These are phyloP conservation scores for Mycena floridula DNA, from an alignment of 768 basidiomycete species.

Conservation along the genomic window DNA sequence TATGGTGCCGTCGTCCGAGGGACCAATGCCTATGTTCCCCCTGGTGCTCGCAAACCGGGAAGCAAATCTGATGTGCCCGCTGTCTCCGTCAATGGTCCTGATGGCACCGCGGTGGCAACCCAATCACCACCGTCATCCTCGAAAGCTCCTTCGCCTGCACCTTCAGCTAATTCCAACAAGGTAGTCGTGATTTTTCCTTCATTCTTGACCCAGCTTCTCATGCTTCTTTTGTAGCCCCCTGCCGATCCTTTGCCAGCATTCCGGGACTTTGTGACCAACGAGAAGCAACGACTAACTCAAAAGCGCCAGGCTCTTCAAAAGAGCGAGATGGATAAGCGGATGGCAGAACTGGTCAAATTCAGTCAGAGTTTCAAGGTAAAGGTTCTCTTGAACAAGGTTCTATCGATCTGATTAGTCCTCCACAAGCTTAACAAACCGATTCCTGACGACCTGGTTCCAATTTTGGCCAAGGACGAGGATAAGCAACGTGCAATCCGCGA, in stretches of 20 bases:
- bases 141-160: constrained; percentile 62
- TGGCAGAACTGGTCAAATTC: constrained; percentile 91
- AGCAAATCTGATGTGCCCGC: constrained; percentile 54
- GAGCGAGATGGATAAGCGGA: constrained; percentile 90
- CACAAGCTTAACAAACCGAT: constrained; percentile 87
- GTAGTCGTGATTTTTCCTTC: constrained; percentile 24
- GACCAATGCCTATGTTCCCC: constrained; percentile 89
- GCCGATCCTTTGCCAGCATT: constrained; percentile 80
- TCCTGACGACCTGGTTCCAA: constrained; percentile 88
- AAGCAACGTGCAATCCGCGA: constrained; percentile 82
- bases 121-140: constrained; percentile 38
- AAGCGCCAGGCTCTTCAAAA: constrained; percentile 87
- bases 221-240: constrained; percentile 39
- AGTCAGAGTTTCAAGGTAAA: constrained; percentile 90
- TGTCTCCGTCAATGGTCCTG: constrained; percentile 74
- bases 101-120: constrained; percentile 46
- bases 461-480: constrained; percentile 89
- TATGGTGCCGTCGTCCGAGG: constrained; percentile 90
- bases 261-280: constrained; percentile 87
- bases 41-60: constrained; percentile 66
- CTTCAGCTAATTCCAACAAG: constrained; percentile 44
- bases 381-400: background rate
- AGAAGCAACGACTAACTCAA: constrained; percentile 84
- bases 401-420: constrained; percentile 1
- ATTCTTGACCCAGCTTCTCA: constrained; percentile 1